phyloP scores from a whole-genome alignment of 208 protist genomes.

The Herpetomonas tarakana region DNA sequence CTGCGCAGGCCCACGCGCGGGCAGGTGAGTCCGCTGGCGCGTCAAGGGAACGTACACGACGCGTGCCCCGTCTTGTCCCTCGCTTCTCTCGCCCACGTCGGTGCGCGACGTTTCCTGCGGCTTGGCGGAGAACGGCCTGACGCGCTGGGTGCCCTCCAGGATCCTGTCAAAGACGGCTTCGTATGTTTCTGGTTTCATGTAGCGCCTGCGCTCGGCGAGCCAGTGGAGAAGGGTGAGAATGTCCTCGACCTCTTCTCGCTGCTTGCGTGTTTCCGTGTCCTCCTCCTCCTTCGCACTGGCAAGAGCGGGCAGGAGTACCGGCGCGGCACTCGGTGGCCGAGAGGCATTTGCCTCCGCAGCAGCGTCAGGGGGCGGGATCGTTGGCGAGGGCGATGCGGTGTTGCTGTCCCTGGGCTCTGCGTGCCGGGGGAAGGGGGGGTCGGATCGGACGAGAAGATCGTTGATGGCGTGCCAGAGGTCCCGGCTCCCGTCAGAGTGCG shows the following conservation, averaged over 20 bases:
- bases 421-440: not conserved
- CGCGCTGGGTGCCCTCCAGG: not conserved
- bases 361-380: too few relatives aligned
- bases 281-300: too few relatives aligned
- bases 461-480: not conserved
- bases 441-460: not conserved
- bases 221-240: conserved; percentile 38
- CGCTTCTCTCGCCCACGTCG: not conserved
- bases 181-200: not conserved
- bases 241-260: conserved; percentile 24
- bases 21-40: not conserved
- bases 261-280: not conserved
- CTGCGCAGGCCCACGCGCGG: not conserved
- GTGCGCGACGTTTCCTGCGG: not conserved
- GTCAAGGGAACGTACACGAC: not conserved
- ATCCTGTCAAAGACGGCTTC: not conserved
- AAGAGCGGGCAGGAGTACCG: too few relatives aligned
- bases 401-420: not conserved
- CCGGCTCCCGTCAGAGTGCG: not conserved
- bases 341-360: too few relatives aligned
- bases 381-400: not conserved
- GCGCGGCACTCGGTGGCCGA: too few relatives aligned
- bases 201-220: conserved; percentile 15
- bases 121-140: not conserved
- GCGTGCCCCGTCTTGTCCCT: not conserved